Base-by-base conservation (phyloP, 2,329 filamentous ascomycete species). In the Nemania sp. region DNA sequence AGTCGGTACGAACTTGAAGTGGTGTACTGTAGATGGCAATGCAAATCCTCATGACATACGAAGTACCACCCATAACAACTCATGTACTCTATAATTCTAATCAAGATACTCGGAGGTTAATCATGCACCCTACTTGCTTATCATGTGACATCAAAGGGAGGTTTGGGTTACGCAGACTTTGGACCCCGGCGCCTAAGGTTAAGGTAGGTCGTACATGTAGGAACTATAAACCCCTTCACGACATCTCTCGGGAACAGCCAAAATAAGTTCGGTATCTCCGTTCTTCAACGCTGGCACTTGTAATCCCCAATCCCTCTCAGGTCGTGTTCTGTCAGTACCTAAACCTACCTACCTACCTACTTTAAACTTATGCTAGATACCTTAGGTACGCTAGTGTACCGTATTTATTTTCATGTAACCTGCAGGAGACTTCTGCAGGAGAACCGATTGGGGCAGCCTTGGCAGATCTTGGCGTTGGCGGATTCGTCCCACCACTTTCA, bases 391-490 rank as follows among this genome's bases (percentile, higher is more conserved):
- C n/a, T n/a, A n/a, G n/a, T 35, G 34, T 35, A 7, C 13, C 34
- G 7, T 13, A 35, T 13, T 7, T 13, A 7, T 35, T 29, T 40
- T 57, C 56, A 64, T 64, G 59, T 62, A 56, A 13, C 52, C 57
- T 64, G 59, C 62, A 64, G 62, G 62, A 57, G 55, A 50, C 35
- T 60, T 63, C 63, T 65, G 63, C 63, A 65, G 50, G 60, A 60
- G 53, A 45, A 63, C 53, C 20, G 25, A 62, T 59, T 59, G 47
- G 54, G 55, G 51, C 17, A 57, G 48, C 43, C 49, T 10, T 55
- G 32, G 47, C n/a, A 20, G 32, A 39, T 50, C 39, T 49, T 17
- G 55, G 46, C 46, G 18, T 47, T 42, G 29, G 54, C 51, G 54
- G 54, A 25, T 49, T 53, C 54, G 48, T 17, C n/a, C n/a, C n/a